Percentiles rank a stretch among this genome's conserved stretches.
Evolutionary conservation across 1,284 basidiomycete genomes (phyloP).

Genomic region (Abortiporus biennis): DNA sequence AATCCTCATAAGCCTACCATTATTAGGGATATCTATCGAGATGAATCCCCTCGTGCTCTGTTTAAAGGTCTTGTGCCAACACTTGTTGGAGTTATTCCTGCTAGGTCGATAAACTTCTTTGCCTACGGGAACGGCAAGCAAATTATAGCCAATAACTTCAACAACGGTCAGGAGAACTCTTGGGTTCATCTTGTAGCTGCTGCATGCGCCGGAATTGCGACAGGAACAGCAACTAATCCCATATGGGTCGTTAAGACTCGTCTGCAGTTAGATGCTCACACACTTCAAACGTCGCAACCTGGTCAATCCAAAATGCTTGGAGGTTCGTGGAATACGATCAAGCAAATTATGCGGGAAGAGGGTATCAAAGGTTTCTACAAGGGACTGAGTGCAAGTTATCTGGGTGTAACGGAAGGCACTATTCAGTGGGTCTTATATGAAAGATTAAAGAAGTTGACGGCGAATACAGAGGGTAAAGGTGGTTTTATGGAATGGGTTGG

Average conservation of each 20-base stretch:
- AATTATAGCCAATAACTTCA: slow-evolving; percentile 80
- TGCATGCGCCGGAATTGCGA: slow-evolving; percentile 80
- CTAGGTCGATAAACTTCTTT: slow-evolving; percentile 96
- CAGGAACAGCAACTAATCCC: slow-evolving; percentile 90
- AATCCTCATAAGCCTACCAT: background rate
- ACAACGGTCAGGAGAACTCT: slow-evolving; percentile 79
- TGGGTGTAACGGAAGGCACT: slow-evolving; percentile 94
- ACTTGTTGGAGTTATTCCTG: slow-evolving; percentile 92
- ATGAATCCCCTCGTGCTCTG: slow-evolving; percentile 86
- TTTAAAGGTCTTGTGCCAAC: slow-evolving; percentile 96
- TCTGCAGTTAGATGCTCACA: slow-evolving; percentile 61
- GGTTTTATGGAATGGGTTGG: slow-evolving; percentile 64
- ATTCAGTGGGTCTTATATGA: slow-evolving; percentile 99
- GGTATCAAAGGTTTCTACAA: slow-evolving; percentile 91
- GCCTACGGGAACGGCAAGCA: slow-evolving; percentile 97
- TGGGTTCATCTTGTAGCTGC: slow-evolving; percentile 86
- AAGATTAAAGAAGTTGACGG: slow-evolving; percentile 62
- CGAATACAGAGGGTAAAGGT: slow-evolving; percentile 47
- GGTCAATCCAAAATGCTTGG: slow-evolving; percentile 31
- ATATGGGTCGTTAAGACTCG: slow-evolving; percentile 99
- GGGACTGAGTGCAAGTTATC: slow-evolving; percentile 90
- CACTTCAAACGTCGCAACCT: slow-evolving; percentile 11
- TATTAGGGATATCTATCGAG: slow-evolving; percentile 78
- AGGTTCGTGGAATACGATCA: slow-evolving; percentile 59
- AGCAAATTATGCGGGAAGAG: slow-evolving; percentile 74